Conservation (phyloP, 2,329 filamentous ascomycete genomes). For the Coniochaeta pulveracea region DNA sequence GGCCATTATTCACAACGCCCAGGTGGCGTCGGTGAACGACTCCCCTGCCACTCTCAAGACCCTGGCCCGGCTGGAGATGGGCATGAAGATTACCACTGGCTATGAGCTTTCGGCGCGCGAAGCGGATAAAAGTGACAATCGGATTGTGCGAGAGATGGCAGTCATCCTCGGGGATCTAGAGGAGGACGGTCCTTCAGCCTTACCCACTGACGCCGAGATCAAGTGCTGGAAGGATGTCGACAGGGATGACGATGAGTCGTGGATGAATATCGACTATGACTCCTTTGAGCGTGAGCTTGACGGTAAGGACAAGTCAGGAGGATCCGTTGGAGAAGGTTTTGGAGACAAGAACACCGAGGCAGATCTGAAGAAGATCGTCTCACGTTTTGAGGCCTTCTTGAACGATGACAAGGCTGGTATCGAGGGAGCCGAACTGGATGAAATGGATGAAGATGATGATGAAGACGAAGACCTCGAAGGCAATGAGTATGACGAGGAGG, state of each 20-base stretch:
- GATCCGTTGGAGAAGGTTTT: conserved; percentile 31
- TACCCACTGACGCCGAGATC: conserved; percentile 70
- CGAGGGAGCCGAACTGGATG: conserved; percentile 64
- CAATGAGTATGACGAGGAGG: conserved; percentile 39
- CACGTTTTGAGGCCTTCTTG: conserved; percentile 84
- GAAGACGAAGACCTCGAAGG: conserved; percentile 32
- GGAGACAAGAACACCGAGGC: conserved; percentile 58
- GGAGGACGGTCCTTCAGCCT: conserved; percentile 46
- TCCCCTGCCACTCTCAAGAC: conserved; percentile 14
- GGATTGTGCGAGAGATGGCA: conserved; percentile 61
- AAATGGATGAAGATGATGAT: conserved; percentile 58
- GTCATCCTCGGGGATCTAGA: conserved; percentile 66
- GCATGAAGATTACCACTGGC: conserved; percentile 83
- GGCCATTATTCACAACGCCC: conserved; percentile 19
- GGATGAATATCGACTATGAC: conserved; percentile 84
- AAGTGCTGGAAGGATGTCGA: conserved; percentile 47
- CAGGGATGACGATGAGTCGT: conserved; percentile 73
- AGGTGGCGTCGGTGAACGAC: conserved; percentile 10
- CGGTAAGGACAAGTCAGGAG: conserved; percentile 21
- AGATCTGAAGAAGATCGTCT: conserved; percentile 82
- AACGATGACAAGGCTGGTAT: conserved; percentile 73
- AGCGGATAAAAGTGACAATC: conserved; percentile 55
- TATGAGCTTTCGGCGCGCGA: conserved; percentile 77
- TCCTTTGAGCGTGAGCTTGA: conserved; percentile 78
- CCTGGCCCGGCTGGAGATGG: conserved; percentile 46